A percentile compares a stretch with the other conserved stretches of the same genome.
Evolutionary conservation across 345 rosid species (phyloP).

Genomic region (Turritis glabra): DNA sequence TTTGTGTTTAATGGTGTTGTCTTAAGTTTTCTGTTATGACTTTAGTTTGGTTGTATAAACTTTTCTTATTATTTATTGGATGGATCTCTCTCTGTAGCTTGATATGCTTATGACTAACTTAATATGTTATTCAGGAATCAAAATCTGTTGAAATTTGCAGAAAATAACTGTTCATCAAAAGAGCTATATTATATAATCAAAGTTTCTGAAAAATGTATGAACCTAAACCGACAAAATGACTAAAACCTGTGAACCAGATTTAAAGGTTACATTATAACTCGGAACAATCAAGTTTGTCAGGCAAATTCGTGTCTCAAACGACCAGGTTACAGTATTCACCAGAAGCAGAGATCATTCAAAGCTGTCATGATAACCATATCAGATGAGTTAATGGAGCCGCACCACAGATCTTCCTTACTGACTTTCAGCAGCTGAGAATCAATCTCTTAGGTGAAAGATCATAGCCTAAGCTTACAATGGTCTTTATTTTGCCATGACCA

Average conservation of each 20-base stretch:
- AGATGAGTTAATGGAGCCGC: not conserved
- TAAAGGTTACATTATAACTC: not conserved
- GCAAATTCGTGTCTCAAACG: not conserved
- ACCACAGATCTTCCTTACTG: not conserved
- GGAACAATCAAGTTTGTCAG: not conserved
- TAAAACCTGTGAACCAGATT: not conserved
- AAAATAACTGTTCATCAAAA: not conserved
- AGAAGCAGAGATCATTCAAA: not conserved
- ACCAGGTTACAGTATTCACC: constrained; percentile 10
- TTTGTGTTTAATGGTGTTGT: not conserved
- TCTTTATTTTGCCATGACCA: constrained; percentile 6
- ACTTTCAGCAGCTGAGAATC: not conserved
- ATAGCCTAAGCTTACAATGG: not conserved
- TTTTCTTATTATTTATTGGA: not conserved
- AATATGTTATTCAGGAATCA: not conserved
- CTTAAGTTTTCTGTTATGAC: not conserved
- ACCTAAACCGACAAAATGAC: not conserved
- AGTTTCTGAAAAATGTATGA: too few species aligned
- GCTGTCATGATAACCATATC: not conserved
- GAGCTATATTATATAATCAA: too few species aligned
- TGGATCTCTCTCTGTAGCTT: not conserved
- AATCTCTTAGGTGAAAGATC: not conserved
- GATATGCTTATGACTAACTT: not conserved
- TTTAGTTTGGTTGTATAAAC: not conserved
- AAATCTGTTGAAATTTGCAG: not conserved